Conservation (phyloP, 441 rosid species). For the Theobroma grandiflorum region DNA sequence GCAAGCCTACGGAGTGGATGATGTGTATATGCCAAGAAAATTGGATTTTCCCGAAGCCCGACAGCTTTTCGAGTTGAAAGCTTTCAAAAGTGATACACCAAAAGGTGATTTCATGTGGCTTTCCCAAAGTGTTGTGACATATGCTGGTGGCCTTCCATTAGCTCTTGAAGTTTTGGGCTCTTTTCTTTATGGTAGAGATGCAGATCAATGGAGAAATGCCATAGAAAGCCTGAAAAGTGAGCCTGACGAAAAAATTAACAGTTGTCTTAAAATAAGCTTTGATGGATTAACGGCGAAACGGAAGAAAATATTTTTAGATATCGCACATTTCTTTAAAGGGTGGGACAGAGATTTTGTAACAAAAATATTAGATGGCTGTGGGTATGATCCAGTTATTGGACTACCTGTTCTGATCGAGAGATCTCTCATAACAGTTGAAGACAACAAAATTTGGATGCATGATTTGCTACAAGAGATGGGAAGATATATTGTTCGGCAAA, state of each 20-base stretch:
- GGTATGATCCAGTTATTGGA: conserved; percentile 40
- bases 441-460: conserved; percentile 60
- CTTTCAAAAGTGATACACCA: conserved; percentile 51
- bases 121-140: conserved; percentile 44
- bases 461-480: conserved; percentile 73
- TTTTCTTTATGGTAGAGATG: conserved; percentile 49
- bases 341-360: conserved; percentile 45
- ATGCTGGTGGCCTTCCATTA: conserved; percentile 52
- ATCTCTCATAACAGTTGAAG: conserved; percentile 50
- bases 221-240: conserved; percentile 44
- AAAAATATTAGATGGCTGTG: conserved; percentile 55
- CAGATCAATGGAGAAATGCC: conserved; percentile 48
- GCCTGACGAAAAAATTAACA: conserved; percentile 41
- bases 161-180: conserved; percentile 71
- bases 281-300: conserved; percentile 48
- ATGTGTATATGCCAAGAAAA: conserved; percentile 33
- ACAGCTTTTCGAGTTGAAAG: conserved; percentile 54
- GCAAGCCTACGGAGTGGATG: conserved; percentile 10
- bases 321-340: conserved; percentile 58
- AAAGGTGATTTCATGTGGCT: conserved; percentile 35
- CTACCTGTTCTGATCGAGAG: conserved; percentile 48
- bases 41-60: conserved; percentile 23
- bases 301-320: conserved; percentile 58
- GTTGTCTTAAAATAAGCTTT: conserved; percentile 51
- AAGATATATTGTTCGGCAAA: conserved; percentile 46